Conservation (phyloP, 371 early-diverging fungal genomes). For the Dichotomocladium elegans region DNA sequence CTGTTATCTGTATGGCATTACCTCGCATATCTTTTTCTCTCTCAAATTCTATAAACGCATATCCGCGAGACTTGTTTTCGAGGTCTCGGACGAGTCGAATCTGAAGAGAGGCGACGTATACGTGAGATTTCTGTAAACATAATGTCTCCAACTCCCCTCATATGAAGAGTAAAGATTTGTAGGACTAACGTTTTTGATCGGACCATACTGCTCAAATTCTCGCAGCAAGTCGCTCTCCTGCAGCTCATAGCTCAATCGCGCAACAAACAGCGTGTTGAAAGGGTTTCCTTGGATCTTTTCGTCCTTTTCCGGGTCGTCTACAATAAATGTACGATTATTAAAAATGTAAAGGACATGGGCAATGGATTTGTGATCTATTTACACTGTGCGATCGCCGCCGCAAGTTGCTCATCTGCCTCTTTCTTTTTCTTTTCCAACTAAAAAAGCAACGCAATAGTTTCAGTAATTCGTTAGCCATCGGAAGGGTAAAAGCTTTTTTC, state of each 20-base stretch:
- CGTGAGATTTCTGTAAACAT: no score
- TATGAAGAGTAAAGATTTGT: neutral
- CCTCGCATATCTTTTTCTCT: constrained; percentile 88
- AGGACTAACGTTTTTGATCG: constrained; percentile 67
- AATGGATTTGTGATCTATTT: no score
- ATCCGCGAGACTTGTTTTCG: constrained; percentile 78
- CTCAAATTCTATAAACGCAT: constrained; percentile 95
- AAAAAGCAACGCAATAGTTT: constrained; percentile 12
- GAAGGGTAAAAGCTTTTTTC: no score
- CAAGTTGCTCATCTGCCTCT: constrained; percentile 56
- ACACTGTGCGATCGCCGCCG: constrained; percentile 55
- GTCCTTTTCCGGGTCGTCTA: constrained; percentile 74
- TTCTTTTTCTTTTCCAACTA: constrained; percentile 53
- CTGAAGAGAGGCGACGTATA: constrained; percentile 29
- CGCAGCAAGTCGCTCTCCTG: constrained; percentile 77
- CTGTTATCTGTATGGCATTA: constrained; percentile 12
- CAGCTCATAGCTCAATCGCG: constrained; percentile 79
- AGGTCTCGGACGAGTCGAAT: constrained; percentile 68
- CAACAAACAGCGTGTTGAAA: constrained; percentile 89
- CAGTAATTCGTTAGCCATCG: neutral
- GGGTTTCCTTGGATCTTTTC: constrained; percentile 78
- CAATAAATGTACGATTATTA: neutral
- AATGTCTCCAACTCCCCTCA: neutral
- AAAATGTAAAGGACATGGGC: no score
- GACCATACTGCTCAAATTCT: constrained; percentile 86